Conservation (phyloP, 495 filamentous ascomycete genomes). For the Patellaria atrata region DNA sequence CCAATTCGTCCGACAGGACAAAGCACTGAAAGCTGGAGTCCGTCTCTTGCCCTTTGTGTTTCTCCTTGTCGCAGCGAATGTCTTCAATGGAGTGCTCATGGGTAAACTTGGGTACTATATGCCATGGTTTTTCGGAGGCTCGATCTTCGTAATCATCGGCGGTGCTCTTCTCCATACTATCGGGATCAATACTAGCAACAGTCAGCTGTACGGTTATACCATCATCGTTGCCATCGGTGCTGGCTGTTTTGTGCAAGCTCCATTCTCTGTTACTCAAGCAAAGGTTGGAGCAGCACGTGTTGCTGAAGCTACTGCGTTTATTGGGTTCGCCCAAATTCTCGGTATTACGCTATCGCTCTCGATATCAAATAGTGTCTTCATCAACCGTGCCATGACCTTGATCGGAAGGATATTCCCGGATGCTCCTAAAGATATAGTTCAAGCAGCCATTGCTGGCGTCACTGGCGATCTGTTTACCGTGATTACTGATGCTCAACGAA, state of each 20-base stretch:
- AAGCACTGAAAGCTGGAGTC: slow-evolving; percentile 36
- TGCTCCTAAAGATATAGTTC: too few species aligned
- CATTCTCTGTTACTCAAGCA: slow-evolving; percentile 40
- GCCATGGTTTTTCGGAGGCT: slow-evolving; percentile 41
- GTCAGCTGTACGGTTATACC: slow-evolving; percentile 40
- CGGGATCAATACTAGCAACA: slow-evolving; percentile 23
- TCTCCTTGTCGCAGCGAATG: slow-evolving; percentile 15
- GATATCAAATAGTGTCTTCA: slow-evolving; percentile 43
- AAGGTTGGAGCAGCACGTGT: slow-evolving; percentile 20
- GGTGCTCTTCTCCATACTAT: slow-evolving; percentile 37
- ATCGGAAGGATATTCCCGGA: too few species aligned
- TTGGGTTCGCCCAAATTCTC: slow-evolving; percentile 38
- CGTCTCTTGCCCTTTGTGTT: slow-evolving; percentile 44
- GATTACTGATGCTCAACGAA: too few species aligned
- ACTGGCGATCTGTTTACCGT: too few species aligned
- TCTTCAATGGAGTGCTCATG: slow-evolving; percentile 39
- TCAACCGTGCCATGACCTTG: slow-evolving; percentile 28
- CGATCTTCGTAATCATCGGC: slow-evolving; percentile 35
- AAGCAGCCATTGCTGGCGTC: too few species aligned
- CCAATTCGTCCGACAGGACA: slow-evolving; percentile 40
- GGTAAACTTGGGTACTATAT: slow-evolving; percentile 39
- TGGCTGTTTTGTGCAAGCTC: slow-evolving; percentile 37
- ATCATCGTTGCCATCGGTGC: slow-evolving; percentile 38
- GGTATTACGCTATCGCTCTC: slow-evolving; percentile 40
- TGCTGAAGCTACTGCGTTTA: slow-evolving; percentile 30